Percentiles rank a stretch among this genome's conserved stretches.
phyloP scores from a whole-genome alignment of 257 asterid species.

The Capsicum pubescens region DNA sequence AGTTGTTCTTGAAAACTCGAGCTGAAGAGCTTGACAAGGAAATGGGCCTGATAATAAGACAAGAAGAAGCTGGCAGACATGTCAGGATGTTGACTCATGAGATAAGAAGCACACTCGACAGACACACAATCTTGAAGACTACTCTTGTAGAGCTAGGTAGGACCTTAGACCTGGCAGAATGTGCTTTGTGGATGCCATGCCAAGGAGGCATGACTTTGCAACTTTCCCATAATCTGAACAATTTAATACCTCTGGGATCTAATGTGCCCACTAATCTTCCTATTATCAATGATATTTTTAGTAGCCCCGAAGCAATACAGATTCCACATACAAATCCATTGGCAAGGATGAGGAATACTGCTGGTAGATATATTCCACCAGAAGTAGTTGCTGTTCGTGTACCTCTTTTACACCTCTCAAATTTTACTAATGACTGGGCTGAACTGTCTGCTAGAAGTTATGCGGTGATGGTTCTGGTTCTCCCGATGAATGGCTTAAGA shows the following conservation, averaged over 20 bases:
- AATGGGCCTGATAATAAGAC: constrained; percentile 70
- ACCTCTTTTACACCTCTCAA: constrained; percentile 67
- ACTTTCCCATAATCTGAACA: constrained; percentile 62
- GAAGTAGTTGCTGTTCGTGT: constrained; percentile 79
- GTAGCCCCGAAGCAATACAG: constrained; percentile 56
- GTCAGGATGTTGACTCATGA: constrained; percentile 85
- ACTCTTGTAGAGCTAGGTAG: constrained; percentile 78
- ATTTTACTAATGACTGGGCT: constrained; percentile 66
- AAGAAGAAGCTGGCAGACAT: constrained; percentile 79
- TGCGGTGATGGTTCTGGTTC: constrained; percentile 76
- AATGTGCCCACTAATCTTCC: constrained; percentile 66
- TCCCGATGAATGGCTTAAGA: constrained; percentile 57
- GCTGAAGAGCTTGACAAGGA: constrained; percentile 80
- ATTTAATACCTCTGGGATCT: constrained; percentile 62
- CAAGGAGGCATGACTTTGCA: constrained; percentile 64
- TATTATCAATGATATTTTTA: constrained; percentile 55
- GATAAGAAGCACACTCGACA: constrained; percentile 76
- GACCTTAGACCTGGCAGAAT: constrained; percentile 71
- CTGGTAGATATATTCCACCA: constrained; percentile 54
- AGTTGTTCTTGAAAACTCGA: constrained; percentile 55
- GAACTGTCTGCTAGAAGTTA: constrained; percentile 63
- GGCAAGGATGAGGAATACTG: constrained; percentile 56
- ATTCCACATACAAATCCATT: constrained; percentile 67
- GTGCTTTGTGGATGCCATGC: constrained; percentile 84
- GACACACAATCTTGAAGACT: constrained; percentile 72